Evolutionary conservation across 2,329 filamentous ascomycete genomes (phyloP).

Genomic region (Mollisia scopiformis): DNA sequence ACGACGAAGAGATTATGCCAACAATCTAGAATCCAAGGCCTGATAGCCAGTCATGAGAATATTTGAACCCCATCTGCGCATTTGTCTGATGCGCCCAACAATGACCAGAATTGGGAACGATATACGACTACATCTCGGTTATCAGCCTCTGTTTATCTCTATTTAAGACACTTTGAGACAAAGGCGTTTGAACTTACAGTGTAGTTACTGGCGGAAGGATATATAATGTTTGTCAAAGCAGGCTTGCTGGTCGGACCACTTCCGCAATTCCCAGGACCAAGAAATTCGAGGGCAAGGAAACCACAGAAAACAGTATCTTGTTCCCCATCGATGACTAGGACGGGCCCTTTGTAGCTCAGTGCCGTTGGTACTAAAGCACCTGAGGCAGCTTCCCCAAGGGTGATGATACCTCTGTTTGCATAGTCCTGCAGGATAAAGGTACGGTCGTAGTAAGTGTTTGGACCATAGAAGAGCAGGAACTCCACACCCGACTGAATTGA

Average conservation of each 20-base stretch:
- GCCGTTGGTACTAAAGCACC: conserved; percentile 12
- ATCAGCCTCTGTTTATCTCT: not conserved
- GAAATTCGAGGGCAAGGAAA: conserved; percentile 3
- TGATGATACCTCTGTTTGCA: conserved; percentile 14
- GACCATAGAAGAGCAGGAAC: conserved; percentile 18
- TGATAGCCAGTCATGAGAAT: conserved; percentile 16
- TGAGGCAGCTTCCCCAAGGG: conserved; percentile 22
- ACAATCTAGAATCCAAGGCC: conserved; percentile 17
- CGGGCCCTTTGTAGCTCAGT: conserved; percentile 12
- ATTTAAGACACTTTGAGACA: not conserved
- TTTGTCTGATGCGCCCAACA: conserved; percentile 20
- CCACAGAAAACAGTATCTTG: conserved; percentile 25
- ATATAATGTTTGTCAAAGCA: conserved; percentile 14
- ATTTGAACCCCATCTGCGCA: conserved; percentile 14
- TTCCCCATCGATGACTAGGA: conserved; percentile 22
- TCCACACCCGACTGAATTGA: conserved; percentile 8
- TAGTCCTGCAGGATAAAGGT: conserved; percentile 15
- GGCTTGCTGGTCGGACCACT: conserved; percentile 8
- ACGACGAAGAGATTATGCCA: no score
- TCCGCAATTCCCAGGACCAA: conserved; percentile 14
- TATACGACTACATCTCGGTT: conserved; percentile 15
- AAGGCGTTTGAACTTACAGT: not conserved
- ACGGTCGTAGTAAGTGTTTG: conserved; percentile 15
- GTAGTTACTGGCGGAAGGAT: conserved; percentile 15
- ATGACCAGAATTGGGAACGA: conserved; percentile 19